A percentile compares a stretch with the other conserved stretches of the same genome.
phyloP scores from a whole-genome alignment of 1,139 yeast genomes.

The Lodderomyces jiufengensis region DNA sequence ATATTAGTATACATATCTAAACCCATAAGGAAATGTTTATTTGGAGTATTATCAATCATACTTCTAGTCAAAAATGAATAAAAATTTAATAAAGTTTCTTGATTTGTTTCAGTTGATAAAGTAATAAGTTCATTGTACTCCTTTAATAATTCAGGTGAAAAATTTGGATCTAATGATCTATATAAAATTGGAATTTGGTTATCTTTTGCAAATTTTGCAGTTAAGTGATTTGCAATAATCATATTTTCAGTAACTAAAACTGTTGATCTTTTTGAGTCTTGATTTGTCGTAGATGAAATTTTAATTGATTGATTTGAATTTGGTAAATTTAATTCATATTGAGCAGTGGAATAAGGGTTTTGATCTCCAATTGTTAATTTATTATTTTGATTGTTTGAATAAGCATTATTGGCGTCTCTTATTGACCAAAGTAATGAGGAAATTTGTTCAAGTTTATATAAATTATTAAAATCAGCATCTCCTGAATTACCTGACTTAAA shows the following conservation, averaged over 20 bases:
- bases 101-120: conserved; percentile 9
- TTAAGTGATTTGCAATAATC: conserved; percentile 69
- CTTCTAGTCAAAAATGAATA: conserved; percentile 26
- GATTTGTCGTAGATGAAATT: neutral
- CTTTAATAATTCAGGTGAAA: conserved; percentile 26
- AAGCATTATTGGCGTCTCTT: conserved; percentile 7
- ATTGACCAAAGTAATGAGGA: conserved; percentile 17
- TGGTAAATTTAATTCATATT: neutral
- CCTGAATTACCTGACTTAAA: conserved; percentile 9
- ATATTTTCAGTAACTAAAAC: conserved; percentile 73
- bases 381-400: conserved; percentile 1
- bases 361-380: conserved; percentile 1
- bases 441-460: conserved; percentile 28
- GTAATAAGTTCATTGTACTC: conserved; percentile 29
- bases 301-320: conserved; percentile 4
- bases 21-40: conserved; percentile 64
- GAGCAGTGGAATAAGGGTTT: neutral
- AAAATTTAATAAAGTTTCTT: conserved; percentile 8
- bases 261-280: conserved; percentile 3
- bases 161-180: conserved; percentile 34
- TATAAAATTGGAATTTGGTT: conserved; percentile 57
- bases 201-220: conserved; percentile 49
- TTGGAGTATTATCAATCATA: conserved; percentile 23
- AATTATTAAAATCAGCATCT: conserved; percentile 22
- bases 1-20: conserved; percentile 63